Base-by-base conservation (phyloP, 2,329 filamentous ascomycete genomes). In the Pleochaeta shiraiana region DNA sequence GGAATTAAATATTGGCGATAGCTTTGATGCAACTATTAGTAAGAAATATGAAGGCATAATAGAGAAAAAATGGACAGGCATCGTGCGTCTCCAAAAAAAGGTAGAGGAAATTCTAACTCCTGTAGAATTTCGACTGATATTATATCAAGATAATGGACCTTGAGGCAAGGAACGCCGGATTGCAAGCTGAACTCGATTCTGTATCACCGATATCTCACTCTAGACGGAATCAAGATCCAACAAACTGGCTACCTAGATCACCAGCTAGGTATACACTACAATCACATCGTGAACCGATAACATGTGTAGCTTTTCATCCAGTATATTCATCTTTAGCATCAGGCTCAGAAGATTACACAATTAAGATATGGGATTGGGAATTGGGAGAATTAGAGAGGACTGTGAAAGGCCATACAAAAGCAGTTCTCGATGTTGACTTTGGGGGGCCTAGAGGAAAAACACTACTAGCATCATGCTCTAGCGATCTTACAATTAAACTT, bases 291-390 rank as follows among this genome's bases (percentile, higher is more conserved):
- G 79, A 83, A 28, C 83, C 88, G 16, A 84, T 96, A 66, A 95
- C 86, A 65, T 91, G 89, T 71, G 84, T 96, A 65, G 91, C 91
- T 19, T 96, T 96, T 72, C 91, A 96, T 73, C 91, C 91, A 0
- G 80, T 93, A 34, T 96, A 95, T 75, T 92, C 90, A 11, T 92
- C 88, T 4, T 79, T 96, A 26, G 92, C 91, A 11, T 93, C 90
- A 0, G 91, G 88, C 19, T 95, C 90, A 9, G 91, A 95, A 73
- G 92, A 96, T 74, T 88, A 83, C 64, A 95, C 88, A 7, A 95
- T 97, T 74, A 96, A 96, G 72, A 91, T 96, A 64, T 96, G 91
- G 91, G 91, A 96, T 72, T 96, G 90, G 87, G 91, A 96, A 71
- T 76, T 95, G 28, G 92, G 92, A 60, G 91, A 96, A 74, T 79